Conservation (phyloP, 768 basidiomycete species). For the Crucibulum laeve region DNA sequence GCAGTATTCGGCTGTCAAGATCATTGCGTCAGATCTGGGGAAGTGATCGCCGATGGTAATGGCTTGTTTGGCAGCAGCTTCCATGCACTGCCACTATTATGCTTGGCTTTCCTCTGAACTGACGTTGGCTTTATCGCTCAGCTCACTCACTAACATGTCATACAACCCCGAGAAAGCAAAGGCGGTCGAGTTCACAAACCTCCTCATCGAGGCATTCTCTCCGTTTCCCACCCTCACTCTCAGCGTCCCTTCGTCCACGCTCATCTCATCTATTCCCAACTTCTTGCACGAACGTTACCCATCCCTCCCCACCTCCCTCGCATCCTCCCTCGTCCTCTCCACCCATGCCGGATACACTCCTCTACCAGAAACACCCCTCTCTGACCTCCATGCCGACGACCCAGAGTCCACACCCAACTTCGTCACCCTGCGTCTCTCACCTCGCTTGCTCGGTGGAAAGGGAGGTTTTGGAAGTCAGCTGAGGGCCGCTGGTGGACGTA, state of each 20-base stretch:
- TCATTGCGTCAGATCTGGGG: neutral
- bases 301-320: constrained; percentile 25
- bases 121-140: too few species aligned
- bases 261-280: constrained; percentile 23
- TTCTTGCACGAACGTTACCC: constrained; percentile 30
- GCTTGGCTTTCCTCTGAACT: too few species aligned
- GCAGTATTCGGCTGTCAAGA: too few species aligned
- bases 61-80: neutral
- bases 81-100: constrained; percentile 1
- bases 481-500: constrained; percentile 93
- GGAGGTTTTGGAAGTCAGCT: constrained; percentile 97
- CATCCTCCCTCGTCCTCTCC: constrained; percentile 26
- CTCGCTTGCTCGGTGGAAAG: constrained; percentile 83
- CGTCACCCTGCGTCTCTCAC: constrained; percentile 69
- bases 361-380: constrained; percentile 17
- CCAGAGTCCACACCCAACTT: constrained; percentile 22
- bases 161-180: too few species aligned
- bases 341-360: constrained; percentile 33
- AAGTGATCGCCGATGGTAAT: neutral
- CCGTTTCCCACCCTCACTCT: constrained; percentile 33
- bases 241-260: constrained; percentile 21
- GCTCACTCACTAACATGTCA: too few species aligned
- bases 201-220: constrained; percentile 36
- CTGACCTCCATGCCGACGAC: constrained; percentile 17
- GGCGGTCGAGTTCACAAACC: constrained; percentile 19